phyloP scores from a whole-genome alignment of 2,329 filamentous ascomycete species.

The Venturia pyrina region DNA sequence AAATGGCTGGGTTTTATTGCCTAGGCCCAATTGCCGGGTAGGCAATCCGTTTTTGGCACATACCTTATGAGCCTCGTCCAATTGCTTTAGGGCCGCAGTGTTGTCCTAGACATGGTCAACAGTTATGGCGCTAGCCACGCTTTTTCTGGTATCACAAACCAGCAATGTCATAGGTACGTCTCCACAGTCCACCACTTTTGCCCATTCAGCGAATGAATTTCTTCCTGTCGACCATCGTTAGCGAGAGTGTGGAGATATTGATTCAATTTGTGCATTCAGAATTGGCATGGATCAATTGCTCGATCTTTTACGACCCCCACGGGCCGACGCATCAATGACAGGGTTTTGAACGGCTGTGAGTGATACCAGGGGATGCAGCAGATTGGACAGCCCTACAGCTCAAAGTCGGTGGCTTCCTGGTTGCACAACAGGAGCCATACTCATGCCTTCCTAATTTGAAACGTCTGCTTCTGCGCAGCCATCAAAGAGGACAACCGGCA shows the following conservation, averaged over 20 bases:
- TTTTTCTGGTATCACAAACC: constrained; percentile 18
- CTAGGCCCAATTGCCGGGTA: neutral
- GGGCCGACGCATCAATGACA: neutral
- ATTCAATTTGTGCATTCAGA: neutral
- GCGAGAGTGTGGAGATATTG: neutral
- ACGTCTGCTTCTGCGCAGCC: neutral
- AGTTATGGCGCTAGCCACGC: neutral
- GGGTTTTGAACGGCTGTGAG: neutral
- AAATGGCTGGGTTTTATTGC: neutral
- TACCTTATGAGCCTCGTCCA: constrained; percentile 42
- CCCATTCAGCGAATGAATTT: constrained; percentile 38
- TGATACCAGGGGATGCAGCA: neutral
- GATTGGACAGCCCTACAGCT: neutral
- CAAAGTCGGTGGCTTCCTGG: neutral
- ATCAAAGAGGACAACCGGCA: neutral
- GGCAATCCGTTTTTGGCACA: constrained; percentile 9
- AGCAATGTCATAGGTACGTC: constrained; percentile 43
- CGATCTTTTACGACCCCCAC: neutral
- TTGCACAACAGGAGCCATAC: neutral
- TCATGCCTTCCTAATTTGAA: neutral
- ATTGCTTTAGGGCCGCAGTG: constrained; percentile 43
- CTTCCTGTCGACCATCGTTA: constrained; percentile 15
- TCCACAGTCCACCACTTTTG: constrained; percentile 45
- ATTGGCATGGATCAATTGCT: neutral
- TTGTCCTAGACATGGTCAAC: constrained; percentile 35